Conservation (phyloP, 1,139 yeast species). For the Dujonia santamariae region DNA sequence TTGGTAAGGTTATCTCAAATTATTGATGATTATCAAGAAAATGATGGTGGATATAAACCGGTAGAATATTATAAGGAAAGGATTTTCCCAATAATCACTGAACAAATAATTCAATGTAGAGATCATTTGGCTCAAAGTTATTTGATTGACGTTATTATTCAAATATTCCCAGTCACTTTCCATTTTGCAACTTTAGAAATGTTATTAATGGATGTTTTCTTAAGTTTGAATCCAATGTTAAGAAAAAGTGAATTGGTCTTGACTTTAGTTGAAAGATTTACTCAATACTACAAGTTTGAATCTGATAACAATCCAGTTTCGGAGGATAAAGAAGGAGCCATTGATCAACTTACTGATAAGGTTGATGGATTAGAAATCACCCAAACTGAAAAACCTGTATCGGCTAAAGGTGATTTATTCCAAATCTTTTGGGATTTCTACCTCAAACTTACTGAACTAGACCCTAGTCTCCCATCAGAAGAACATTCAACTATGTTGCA, state of each 20-base stretch:
- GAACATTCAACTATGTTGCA: constrained; percentile 67
- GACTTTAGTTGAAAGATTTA: constrained; percentile 71
- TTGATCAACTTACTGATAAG: constrained; percentile 7
- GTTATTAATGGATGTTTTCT: constrained; percentile 63
- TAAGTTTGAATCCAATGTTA: constrained; percentile 64
- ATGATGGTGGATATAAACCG: constrained; percentile 24
- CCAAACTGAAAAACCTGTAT: constrained; percentile 9
- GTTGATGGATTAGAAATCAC: too few species aligned
- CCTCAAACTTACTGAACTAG: constrained; percentile 46
- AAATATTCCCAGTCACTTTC: constrained; percentile 91
- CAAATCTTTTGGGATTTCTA: constrained; percentile 66
- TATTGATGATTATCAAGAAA: constrained; percentile 61
- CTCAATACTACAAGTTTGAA: constrained; percentile 49
- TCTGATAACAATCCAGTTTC: constrained; percentile 16
- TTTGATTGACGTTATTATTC: constrained; percentile 81
- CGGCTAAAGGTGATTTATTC: constrained; percentile 37
- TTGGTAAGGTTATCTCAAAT: constrained; percentile 85
- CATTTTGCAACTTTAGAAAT: constrained; percentile 73
- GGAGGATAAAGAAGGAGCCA: constrained; percentile 9
- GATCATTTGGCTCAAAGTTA: constrained; percentile 93
- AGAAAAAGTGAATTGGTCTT: constrained; percentile 64
- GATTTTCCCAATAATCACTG: constrained; percentile 77
- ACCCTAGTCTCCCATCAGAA: constrained; percentile 62
- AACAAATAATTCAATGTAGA: constrained; percentile 88
- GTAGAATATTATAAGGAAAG: constrained; percentile 53